Evolutionary conservation across 2,329 filamentous ascomycete genomes (phyloP).

Genomic region (Colletotrichum sp.): DNA sequence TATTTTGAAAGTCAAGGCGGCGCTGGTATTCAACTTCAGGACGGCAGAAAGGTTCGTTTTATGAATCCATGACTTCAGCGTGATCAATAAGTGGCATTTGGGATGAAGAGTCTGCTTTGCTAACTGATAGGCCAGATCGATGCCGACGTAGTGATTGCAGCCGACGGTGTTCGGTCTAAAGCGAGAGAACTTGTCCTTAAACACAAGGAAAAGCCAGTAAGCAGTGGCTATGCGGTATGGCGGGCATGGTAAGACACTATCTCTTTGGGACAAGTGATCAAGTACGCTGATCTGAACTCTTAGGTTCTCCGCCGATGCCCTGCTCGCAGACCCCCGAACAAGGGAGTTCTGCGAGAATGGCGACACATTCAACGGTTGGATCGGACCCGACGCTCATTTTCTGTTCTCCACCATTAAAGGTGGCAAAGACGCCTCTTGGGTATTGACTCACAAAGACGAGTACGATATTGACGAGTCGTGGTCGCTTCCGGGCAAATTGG

Average conservation of each 20-base stretch:
- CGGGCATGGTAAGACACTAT: background rate
- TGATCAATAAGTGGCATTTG: background rate
- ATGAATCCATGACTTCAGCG: fast-evolving
- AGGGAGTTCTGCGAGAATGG: background rate
- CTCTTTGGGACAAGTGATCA: fast-evolving
- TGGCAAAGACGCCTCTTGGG: background rate
- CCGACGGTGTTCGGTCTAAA: background rate
- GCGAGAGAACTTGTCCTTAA: background rate
- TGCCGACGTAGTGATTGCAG: background rate
- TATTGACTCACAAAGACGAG: background rate
- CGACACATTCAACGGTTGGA: background rate
- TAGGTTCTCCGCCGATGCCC: background rate
- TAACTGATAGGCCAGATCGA: fast-evolving
- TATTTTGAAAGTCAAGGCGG: background rate
- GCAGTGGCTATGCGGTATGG: background rate
- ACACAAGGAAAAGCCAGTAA: background rate
- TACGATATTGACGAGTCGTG: background rate
- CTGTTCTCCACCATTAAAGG: background rate
- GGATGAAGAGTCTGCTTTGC: fast-evolving
- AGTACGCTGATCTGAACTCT: fast-evolving
- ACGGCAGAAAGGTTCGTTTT: background rate
- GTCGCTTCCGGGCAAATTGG: background rate
- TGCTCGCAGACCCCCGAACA: background rate
- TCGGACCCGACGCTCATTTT: background rate
- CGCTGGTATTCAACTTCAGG: background rate